Base-by-base conservation (phyloP, 129 eudicot species). In the Pulicaria dysenterica region DNA sequence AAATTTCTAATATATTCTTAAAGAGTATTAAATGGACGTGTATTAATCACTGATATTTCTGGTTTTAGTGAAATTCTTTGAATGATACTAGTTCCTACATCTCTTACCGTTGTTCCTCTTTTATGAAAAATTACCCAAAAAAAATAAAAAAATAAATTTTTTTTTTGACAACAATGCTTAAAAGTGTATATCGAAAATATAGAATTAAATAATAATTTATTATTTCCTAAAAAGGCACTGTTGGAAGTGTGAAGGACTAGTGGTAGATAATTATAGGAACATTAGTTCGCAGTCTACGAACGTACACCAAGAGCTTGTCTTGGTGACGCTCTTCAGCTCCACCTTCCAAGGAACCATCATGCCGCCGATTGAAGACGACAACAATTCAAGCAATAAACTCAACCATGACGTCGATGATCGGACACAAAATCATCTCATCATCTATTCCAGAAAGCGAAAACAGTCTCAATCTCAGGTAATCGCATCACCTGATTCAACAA, bases 391-490 rank as follows among this genome's bases (percentile, higher is more conserved):
- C 74, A 31, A 57, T 57, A 67, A 48, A 67, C 4, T 13, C 70
- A 6, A 12, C 55, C 43, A 13, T 9, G 10, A 63, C 3, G 11
- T 8, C 17, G 36, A 5, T 4, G 6, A 58, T 51, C 63, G 34
- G 5, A 13, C 44, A 55, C 79, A 44, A 56, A 17, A 9, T 70
- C 64, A 15, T 10, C 56, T 19, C 37, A 15, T 68, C 72, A 56
- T 58, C 49, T 50, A 69, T 48, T 45, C 81, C 5, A 64, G 77
- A 62, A 81, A 67, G 74, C 4, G 15, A 10, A 72, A 67, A 37
- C 71, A 70, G 62, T 31, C 31, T 31, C 71, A 75, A 38, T 45
- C 66, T 63, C 74, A 64, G 73, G 74, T 64, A 76, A 81, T 34
- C 39, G 15, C 67, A 38, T 7, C 64, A 38, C 48, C 49, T 8